A percentile compares a stretch with the other conserved stretches of the same genome.
These are phyloP conservation scores for Trichoderma gracile DNA, from an alignment of 2,329 filamentous ascomycete species.

Conservation along the genomic window DNA sequence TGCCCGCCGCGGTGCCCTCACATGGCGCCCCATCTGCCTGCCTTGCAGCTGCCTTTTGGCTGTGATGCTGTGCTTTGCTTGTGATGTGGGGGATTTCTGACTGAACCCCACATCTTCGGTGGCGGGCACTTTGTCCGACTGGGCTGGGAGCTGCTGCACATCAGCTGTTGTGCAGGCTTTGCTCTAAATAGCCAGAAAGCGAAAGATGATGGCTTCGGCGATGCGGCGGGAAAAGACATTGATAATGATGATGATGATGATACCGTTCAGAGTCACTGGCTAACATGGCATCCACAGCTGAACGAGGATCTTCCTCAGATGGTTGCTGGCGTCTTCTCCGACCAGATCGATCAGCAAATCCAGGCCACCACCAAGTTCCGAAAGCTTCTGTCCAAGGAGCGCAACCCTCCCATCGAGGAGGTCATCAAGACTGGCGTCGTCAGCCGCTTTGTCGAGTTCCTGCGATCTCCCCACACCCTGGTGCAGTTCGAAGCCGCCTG, in stretches of 20 bases:
- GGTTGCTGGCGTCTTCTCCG: conserved; percentile 97
- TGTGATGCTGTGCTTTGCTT: conserved; percentile 27
- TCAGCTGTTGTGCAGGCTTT: conserved; percentile 20
- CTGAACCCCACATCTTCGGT: conserved; percentile 39
- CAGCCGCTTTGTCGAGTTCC: conserved; percentile 95
- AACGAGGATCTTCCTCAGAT: conserved; percentile 98
- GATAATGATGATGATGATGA: not conserved
- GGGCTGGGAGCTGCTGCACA: conserved; percentile 26
- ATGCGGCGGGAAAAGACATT: not conserved
- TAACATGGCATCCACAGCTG: conserved; percentile 58
- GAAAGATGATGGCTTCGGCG: not conserved
- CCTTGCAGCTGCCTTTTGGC: conserved; percentile 5
- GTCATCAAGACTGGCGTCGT: conserved; percentile 99
- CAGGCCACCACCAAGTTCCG: conserved; percentile 97
- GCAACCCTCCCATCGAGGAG: conserved; percentile 97
- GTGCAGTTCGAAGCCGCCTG: conserved; percentile 99
- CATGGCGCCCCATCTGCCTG: conserved; percentile 1
- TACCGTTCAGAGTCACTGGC: not conserved
- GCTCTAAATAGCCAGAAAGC: not conserved
- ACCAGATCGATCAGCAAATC: conserved; percentile 97
- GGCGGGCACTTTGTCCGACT: conserved; percentile 24
- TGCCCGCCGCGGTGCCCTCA: not conserved
- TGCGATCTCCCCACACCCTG: conserved; percentile 93
- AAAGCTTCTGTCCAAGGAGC: conserved; percentile 97
- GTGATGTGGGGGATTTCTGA: conserved; percentile 40